Evolutionary conservation across 352 stramenopile species (phyloP).

Genomic region (Globisporangium emineosum): DNA sequence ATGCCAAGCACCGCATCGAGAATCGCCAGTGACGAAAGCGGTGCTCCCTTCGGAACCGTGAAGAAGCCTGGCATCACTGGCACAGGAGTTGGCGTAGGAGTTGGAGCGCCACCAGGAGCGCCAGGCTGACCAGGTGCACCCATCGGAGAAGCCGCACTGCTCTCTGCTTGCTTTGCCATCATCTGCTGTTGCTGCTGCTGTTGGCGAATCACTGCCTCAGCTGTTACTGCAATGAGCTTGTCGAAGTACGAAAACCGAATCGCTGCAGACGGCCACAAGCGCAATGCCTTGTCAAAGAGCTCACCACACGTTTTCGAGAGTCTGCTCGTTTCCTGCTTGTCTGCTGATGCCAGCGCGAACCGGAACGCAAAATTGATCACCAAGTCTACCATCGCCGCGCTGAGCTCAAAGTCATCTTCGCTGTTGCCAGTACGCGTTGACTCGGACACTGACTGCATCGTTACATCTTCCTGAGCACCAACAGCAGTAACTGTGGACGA

Average conservation of each 20-base stretch:
- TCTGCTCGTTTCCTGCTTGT: conserved; percentile 86
- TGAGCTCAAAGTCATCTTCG: conserved; percentile 88
- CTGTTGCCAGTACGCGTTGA: conserved; percentile 23
- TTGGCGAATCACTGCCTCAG: conserved; percentile 79
- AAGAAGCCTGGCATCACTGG: conserved; percentile 81
- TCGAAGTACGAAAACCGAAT: conserved; percentile 91
- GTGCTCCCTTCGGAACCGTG: conserved; percentile 73
- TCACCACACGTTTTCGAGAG: conserved; percentile 87
- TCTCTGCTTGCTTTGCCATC: conserved; percentile 14
- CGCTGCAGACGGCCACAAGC: conserved; percentile 77
- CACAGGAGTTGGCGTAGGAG: conserved; percentile 16
- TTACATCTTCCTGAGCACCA: conserved; percentile 12
- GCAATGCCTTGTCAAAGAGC: conserved; percentile 84
- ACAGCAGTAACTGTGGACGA: conserved; percentile 11
- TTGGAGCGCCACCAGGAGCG: conserved; percentile 24
- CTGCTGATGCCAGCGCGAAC: conserved; percentile 83
- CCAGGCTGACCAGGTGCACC: conserved; percentile 16
- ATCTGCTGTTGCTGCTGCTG: conserved; percentile 35
- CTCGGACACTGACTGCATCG: conserved; percentile 13
- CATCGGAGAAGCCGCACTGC: conserved; percentile 1
- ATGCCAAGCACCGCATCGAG: conserved; percentile 86
- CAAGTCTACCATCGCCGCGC: conserved; percentile 84
- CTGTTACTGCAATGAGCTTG: conserved; percentile 88
- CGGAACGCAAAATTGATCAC: conserved; percentile 92
- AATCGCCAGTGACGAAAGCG: conserved; percentile 83